Evolutionary conservation across 2,329 filamentous ascomycete species (phyloP).

Genomic region (Tolypocladium album): DNA sequence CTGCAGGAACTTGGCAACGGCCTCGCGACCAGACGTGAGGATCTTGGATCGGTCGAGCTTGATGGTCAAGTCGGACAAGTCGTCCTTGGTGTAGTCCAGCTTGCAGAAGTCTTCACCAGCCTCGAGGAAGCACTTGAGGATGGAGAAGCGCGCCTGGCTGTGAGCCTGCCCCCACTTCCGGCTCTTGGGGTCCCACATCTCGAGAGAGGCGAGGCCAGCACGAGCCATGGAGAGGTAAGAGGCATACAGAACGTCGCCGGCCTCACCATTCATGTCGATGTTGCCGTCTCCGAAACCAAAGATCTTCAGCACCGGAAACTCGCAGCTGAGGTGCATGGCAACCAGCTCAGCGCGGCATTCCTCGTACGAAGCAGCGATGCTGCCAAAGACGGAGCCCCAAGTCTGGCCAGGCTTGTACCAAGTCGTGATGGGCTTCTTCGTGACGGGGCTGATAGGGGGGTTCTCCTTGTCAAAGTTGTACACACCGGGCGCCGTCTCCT

Average conservation of each 20-base stretch:
- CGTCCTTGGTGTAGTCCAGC: conserved; percentile 61
- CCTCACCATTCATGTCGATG: conserved; percentile 60
- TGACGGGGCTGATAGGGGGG: conserved; percentile 73
- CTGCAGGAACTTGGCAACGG: conserved; percentile 78
- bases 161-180: conserved; percentile 90
- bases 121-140: conserved; percentile 73
- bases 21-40: conserved; percentile 68
- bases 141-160: conserved; percentile 84
- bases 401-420: conserved; percentile 96
- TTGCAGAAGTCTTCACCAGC: conserved; percentile 82
- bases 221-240: conserved; percentile 91
- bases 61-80: conserved; percentile 73
- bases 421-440: conserved; percentile 60
- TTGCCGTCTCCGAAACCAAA: conserved; percentile 82
- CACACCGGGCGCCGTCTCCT: conserved; percentile 70
- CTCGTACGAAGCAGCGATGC: conserved; percentile 80
- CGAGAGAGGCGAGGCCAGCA: conserved; percentile 77
- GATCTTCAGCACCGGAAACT: conserved; percentile 79
- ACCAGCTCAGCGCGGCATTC: conserved; percentile 93
- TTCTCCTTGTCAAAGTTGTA: conserved; percentile 84
- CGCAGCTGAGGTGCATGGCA: conserved; percentile 82
- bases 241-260: conserved; percentile 78
- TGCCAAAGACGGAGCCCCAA: conserved; percentile 86
- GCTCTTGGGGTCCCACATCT: conserved; percentile 89
- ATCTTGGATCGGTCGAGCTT: conserved; percentile 80